phyloP scores from a whole-genome alignment of 2,329 filamentous ascomycete species.

The Penicillium sp. region DNA sequence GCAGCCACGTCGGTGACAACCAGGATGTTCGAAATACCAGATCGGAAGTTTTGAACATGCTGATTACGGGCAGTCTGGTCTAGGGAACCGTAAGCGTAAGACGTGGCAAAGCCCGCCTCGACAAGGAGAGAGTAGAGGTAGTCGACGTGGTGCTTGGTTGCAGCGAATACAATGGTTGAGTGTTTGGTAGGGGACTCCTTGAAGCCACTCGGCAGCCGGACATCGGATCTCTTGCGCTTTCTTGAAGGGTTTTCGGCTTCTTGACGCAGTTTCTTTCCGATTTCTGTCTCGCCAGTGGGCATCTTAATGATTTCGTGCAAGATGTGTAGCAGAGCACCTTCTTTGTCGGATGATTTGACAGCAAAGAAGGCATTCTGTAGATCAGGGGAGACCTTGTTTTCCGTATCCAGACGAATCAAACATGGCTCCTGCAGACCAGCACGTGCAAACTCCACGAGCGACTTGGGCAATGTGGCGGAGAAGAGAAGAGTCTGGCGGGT shows the following conservation, averaged over 20 bases:
- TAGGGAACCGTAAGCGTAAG: conserved; percentile 89
- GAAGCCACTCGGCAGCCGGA: conserved; percentile 49
- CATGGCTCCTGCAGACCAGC: conserved; percentile 90
- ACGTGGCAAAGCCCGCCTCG: conserved; percentile 78
- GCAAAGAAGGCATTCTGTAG: conserved; percentile 94
- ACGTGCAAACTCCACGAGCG: conserved; percentile 89
- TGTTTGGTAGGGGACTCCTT: conserved; percentile 75
- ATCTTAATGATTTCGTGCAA: conserved; percentile 91
- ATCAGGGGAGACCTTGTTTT: conserved; percentile 93
- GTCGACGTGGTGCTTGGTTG: conserved; percentile 96
- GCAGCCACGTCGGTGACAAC: conserved; percentile 97
- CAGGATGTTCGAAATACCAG: conserved; percentile 78
- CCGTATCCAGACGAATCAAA: conserved; percentile 83
- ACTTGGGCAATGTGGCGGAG: conserved; percentile 90
- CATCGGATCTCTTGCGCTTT: conserved; percentile 49
- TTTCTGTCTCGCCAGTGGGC: conserved; percentile 63
- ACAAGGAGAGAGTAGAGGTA: conserved; percentile 80
- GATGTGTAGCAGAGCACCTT: conserved; percentile 84
- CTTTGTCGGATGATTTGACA: conserved; percentile 88
- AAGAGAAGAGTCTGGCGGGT: conserved; percentile 89
- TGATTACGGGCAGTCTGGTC: conserved; percentile 91
- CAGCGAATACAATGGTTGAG: conserved; percentile 91
- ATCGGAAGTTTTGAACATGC: conserved; percentile 85
- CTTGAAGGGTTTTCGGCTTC: conserved; percentile 46
- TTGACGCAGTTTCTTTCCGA: conserved; percentile 45